Conservation (phyloP, 371 early-diverging fungal species). For the Chytridium lagenaria region DNA sequence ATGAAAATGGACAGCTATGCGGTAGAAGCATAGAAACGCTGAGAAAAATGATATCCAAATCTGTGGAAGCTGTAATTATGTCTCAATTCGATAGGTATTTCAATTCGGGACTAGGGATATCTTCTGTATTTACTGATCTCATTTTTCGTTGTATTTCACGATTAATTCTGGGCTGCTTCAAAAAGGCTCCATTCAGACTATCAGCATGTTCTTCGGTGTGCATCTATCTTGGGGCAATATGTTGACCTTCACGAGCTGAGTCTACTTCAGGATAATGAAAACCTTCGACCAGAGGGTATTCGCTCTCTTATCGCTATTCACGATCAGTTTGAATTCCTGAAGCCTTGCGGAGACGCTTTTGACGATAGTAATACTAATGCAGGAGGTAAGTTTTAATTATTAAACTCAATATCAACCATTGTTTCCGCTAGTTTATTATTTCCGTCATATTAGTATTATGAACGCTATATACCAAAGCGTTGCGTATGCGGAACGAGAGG, state of each 20-base stretch:
- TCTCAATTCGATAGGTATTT: slow-evolving; percentile 7
- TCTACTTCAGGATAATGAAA: not conserved
- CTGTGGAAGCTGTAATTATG: not conserved
- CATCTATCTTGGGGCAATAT: slow-evolving; percentile 16
- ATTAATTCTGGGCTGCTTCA: too few species aligned
- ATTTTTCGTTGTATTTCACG: too few species aligned
- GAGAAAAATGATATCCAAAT: not conserved
- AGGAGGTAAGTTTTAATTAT: too few species aligned
- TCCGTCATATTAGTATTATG: slow-evolving; percentile 16
- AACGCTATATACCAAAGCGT: slow-evolving; percentile 16
- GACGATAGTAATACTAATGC: too few species aligned
- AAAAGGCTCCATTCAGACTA: not conserved
- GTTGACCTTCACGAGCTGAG: not conserved
- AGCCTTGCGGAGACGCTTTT: too few species aligned
- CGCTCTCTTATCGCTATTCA: not conserved
- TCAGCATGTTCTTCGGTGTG: not conserved
- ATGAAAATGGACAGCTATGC: not conserved
- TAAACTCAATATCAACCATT: too few species aligned
- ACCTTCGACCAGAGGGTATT: not conserved
- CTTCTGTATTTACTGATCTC: not conserved
- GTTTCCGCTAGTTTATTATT: slow-evolving; percentile 7
- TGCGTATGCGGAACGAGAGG: not conserved
- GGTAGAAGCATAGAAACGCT: not conserved
- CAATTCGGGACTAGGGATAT: not conserved
- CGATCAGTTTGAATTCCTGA: slow-evolving; percentile 1